These are phyloP conservation scores for Bombardia bombarda DNA, from an alignment of 495 filamentous ascomycete genomes.

Conservation along the genomic window DNA sequence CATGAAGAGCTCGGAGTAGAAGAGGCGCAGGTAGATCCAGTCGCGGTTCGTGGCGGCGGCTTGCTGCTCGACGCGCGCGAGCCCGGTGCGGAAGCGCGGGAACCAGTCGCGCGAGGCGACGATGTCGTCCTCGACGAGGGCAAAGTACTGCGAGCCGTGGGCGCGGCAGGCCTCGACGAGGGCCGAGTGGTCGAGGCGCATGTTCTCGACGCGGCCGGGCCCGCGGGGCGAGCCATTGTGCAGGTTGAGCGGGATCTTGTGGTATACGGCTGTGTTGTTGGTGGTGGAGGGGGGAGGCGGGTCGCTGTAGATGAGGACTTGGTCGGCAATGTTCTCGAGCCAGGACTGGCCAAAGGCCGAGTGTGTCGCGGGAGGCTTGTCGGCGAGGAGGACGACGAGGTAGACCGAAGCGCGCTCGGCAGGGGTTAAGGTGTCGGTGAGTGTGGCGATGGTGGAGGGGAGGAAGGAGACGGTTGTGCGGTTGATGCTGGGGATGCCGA, in stretches of 20 bases:
- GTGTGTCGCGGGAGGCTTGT: constrained; percentile 39
- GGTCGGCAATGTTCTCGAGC: constrained; percentile 38
- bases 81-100: neutral
- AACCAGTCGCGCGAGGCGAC: neutral
- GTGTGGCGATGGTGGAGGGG: constrained; percentile 39
- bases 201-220: neutral
- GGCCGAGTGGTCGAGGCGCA: neutral
- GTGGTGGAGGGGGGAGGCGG: constrained; percentile 1
- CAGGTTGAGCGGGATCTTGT: constrained; percentile 3
- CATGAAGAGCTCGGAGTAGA: constrained; percentile 48
- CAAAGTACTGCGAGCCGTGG: neutral
- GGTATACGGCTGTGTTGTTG: neutral
- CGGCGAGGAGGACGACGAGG: constrained; percentile 47
- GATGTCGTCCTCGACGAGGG: neutral
- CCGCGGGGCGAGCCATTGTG: neutral
- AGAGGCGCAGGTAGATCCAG: constrained; percentile 47
- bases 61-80: neutral
- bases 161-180: neutral
- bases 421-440: constrained; percentile 39
- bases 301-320: constrained; percentile 38
- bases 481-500: constrained; percentile 25
- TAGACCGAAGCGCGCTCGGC: constrained; percentile 38
- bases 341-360: constrained; percentile 41
- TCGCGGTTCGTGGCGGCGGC: neutral
- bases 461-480: constrained; percentile 34